phyloP scores from a whole-genome alignment of 2,329 filamentous ascomycete genomes.

The Fusarium tricinctum region DNA sequence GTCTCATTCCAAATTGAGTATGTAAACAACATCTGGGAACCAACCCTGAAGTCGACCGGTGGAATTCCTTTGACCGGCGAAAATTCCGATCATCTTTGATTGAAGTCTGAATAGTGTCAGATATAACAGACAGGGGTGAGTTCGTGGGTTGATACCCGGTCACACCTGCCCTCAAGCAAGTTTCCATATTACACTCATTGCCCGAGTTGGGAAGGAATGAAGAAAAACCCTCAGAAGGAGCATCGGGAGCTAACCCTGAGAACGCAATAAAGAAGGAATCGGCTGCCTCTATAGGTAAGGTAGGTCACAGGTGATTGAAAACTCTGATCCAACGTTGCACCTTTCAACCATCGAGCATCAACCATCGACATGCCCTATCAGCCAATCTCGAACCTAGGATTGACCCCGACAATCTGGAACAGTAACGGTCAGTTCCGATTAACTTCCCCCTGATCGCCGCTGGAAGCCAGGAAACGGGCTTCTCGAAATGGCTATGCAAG shows the following conservation, averaged over 20 bases:
- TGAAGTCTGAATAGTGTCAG: too few species aligned
- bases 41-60: too few species aligned
- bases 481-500: conserved; percentile 27
- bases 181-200: background rate
- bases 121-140: too few species aligned
- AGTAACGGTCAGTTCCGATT: conserved; percentile 24
- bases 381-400: conserved; percentile 3
- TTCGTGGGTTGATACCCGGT: too few species aligned
- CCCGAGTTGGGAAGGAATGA: conserved; percentile 2
- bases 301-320: conserved; percentile 10
- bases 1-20: background rate
- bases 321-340: conserved; percentile 22
- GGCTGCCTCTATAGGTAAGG: conserved; percentile 27
- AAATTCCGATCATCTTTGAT: too few species aligned
- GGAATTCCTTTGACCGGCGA: too few species aligned
- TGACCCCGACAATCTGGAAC: conserved; percentile 24
- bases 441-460: conserved; percentile 18
- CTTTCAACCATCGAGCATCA: conserved; percentile 7
- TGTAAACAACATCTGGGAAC: background rate
- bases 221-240: background rate
- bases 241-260: background rate
- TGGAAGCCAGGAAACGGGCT: conserved; percentile 21
- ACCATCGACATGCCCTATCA: background rate
- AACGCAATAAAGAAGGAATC: background rate
- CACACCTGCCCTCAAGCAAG: background rate